These are phyloP conservation scores for Heliamphora exappendiculata DNA, from an alignment of 148 eudicot species.

Conservation along the genomic window DNA sequence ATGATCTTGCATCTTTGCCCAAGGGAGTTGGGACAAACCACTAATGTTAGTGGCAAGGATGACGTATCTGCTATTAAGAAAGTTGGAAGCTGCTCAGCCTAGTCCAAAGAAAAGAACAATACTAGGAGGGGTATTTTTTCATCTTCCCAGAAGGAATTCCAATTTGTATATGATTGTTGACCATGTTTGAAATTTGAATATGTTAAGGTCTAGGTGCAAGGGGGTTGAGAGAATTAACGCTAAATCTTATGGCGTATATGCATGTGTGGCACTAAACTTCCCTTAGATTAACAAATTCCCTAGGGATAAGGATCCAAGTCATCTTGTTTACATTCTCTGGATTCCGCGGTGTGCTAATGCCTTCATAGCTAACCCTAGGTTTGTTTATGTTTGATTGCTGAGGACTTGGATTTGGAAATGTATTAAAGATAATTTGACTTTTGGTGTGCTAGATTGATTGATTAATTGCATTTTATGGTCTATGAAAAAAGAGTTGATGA, in stretches of 20 bases:
- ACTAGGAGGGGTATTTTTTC: not conserved
- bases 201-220: not conserved
- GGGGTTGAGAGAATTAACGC: not conserved
- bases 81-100: conserved; percentile 34
- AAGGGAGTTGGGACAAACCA: conserved; percentile 35
- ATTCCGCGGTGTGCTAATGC: not conserved
- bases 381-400: conserved; percentile 9
- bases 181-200: conserved; percentile 9
- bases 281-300: not conserved
- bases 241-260: not conserved
- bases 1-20: conserved; percentile 28
- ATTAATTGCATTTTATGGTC: not conserved
- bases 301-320: not conserved
- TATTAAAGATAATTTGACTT: conserved; percentile 1
- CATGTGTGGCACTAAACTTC: not conserved
- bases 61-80: conserved; percentile 36
- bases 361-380: conserved; percentile 9
- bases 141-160: not conserved
- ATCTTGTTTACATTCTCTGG: not conserved
- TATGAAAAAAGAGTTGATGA: too few species aligned
- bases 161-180: not conserved
- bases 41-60: conserved; percentile 29
- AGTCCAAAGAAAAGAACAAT: not conserved
- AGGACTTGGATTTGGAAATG: conserved; percentile 1
- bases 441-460: not conserved